Base-by-base conservation (phyloP, 257 asterid genomes). In the Ophiorrhiza pumila region DNA sequence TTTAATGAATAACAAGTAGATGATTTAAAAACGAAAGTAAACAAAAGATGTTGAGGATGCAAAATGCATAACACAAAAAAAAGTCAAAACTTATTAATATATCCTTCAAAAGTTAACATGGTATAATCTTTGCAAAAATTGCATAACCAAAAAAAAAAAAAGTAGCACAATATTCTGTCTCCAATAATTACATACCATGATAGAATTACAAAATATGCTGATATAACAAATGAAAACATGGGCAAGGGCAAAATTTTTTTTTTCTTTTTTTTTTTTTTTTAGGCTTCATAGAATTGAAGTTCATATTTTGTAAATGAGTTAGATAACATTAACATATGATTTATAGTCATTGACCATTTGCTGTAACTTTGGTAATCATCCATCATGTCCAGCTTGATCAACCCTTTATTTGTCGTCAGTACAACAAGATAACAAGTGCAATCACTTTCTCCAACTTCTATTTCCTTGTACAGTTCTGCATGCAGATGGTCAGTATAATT, bases 321-420 rank as follows among this genome's bases (percentile, higher is more conserved):
- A 27, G 90, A 87, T 65, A 89, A 89, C 82, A 81, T 83, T 50
- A 91, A 74, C 96, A 91, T 87, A 70, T 87, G 96, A 80, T 87
- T 84, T 76, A 91, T 84, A 57, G 96, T 83, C 84, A 82, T 81
- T 7, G 95, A 89, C 97, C 96, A 89, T 56, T 83, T 87, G 71
- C 69, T 81, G 81, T 89, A 86, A 18, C 65, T 78, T 74, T 85
- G 81, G 45, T 89, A 79, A 61, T 91, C 90, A 57, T 83, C 85
- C 88, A 79, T 71, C 95, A 91, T 81, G 80, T 87, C 93, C 55
- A 91, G 85, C 84, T 88, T 89, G 82, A 80, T 79, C 69, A 74
- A 69, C 71, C 95, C 97, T 71, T 78, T 84, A 76, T 88, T 82
- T 46, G 97, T 91, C 31, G 83, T 83, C 65, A 91, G 80, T 17